Conservation (phyloP, 345 rosid genomes). For the Acer yangbiense region DNA sequence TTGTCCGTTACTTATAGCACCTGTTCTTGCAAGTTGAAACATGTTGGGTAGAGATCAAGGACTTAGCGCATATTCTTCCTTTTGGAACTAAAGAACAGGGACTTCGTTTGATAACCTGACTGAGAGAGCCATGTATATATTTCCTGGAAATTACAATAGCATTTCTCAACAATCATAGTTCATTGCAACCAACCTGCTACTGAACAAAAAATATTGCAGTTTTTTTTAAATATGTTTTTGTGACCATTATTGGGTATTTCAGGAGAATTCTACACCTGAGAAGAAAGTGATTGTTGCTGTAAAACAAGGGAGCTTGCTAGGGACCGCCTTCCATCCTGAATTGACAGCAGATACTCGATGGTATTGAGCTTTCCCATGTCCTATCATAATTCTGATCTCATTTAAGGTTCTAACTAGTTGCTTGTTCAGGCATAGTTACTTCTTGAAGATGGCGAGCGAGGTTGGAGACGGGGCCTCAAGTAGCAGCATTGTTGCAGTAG, state of each 20-base stretch:
- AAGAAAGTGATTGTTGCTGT: slow-evolving; percentile 80
- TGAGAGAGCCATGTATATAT: neutral
- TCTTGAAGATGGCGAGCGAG: slow-evolving; percentile 74
- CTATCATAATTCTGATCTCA: slow-evolving; percentile 8
- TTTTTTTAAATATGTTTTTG: slow-evolving; percentile 13
- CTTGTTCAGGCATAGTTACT: slow-evolving; percentile 79
- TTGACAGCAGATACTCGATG: slow-evolving; percentile 92
- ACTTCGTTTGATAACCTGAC: neutral
- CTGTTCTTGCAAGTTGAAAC: neutral
- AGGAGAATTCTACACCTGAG: slow-evolving; percentile 72
- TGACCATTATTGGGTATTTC: slow-evolving; percentile 17
- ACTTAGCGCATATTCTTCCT: neutral
- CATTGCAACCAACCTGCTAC: neutral
- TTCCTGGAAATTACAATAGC: neutral
- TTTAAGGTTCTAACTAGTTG: slow-evolving; percentile 15
- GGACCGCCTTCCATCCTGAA: slow-evolving; percentile 96
- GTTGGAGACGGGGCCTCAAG: slow-evolving; percentile 42
- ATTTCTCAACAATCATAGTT: neutral
- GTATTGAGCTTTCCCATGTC: slow-evolving; percentile 35
- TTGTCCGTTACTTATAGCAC: neutral
- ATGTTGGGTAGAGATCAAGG: neutral
- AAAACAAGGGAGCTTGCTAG: slow-evolving; percentile 80
- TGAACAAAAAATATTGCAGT: neutral
- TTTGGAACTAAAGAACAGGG: neutral
- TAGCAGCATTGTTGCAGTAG: slow-evolving; percentile 21